Evolutionary conservation across 495 filamentous ascomycete species (phyloP), one percentile per base, ranked within the genome.

Genomic region (Mycothermus thermophilus): DNA sequence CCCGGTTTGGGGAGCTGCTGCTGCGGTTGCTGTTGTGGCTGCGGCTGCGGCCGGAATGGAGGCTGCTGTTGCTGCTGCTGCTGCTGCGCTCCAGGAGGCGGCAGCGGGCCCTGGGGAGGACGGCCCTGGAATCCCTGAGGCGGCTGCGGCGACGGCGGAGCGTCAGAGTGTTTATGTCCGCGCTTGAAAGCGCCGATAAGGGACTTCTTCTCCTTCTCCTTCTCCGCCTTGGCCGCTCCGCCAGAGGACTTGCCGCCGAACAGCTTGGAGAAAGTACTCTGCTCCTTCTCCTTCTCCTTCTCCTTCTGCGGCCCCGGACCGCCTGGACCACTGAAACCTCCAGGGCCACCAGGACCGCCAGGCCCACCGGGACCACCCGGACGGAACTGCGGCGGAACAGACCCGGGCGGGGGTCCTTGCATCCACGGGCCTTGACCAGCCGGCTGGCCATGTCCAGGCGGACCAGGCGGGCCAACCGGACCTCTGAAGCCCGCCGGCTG

Each of bases 111-210:
- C 22, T 47, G 47, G 10, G 39, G 44, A 2, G 40, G 37, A 4
- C 27, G 42, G 26, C 35, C 45, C 28, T 21, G 32, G 4, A n/a
- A n/a, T n/a, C n/a, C n/a, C n/a, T n/a, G n/a, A n/a, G 28, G 45
- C 7, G 38, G 11, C 14, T 47, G 41, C 4, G 27, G n/a, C 11
- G 38, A 39, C 4, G 41, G 11, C 17, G 42, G 47, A 6, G 20
- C 14, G 1, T 37, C 25, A 10, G 35, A 16, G 4, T 29, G 34
- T 13, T 33, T 43, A 4, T 21, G 21, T 8, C 34, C 30, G 17
- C 57, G 42, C 22, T 47, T 58, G 20, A 63, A 49, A n/a, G 35
- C 46, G 47, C 40, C 29, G 59, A 50, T 32, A 63, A 54, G 3
- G 41, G 41, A 27, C 8, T 24, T 27, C 32, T 52, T 56, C 8